phyloP scores from a whole-genome alignment of 192 early-diverging fungal genomes.

The Lunasporangiospora selenospora region DNA sequence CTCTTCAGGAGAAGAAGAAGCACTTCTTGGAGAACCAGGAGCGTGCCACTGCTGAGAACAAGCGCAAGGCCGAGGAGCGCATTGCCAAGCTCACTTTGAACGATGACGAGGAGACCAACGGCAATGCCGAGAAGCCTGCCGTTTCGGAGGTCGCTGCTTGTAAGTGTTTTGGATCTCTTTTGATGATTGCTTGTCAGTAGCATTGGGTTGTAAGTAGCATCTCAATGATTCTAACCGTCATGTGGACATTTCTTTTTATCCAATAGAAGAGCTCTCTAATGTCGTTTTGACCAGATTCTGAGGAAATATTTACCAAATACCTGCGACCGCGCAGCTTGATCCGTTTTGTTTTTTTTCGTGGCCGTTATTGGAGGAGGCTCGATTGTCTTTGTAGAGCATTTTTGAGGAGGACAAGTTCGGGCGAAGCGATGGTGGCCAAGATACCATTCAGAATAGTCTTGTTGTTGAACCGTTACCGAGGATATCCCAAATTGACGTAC shows the following conservation, averaged over 20 bases:
- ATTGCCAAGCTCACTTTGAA: slow-evolving; percentile 60
- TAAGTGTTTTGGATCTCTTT: background rate
- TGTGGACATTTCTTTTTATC: background rate
- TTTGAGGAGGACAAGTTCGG: no score
- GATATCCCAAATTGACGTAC: no score
- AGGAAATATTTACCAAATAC: slow-evolving; percentile 7
- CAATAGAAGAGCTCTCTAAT: background rate
- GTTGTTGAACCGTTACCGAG: no score
- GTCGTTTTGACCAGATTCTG: slow-evolving; percentile 16
- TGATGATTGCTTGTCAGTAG: background rate
- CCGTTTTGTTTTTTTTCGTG: no score
- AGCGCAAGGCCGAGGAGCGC: slow-evolving; percentile 85
- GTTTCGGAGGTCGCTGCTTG: slow-evolving; percentile 31
- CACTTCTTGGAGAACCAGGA: slow-evolving; percentile 82
- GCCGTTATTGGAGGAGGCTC: no score
- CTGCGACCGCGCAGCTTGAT: slow-evolving; percentile 28
- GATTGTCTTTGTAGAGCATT: no score
- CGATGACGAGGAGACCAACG: slow-evolving; percentile 21
- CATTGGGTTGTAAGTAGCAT: no score
- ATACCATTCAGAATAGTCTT: no score
- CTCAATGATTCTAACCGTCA: no score
- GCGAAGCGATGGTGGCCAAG: no score
- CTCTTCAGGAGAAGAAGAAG: slow-evolving; percentile 71
- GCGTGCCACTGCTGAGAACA: slow-evolving; percentile 83
- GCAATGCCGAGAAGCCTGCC: slow-evolving; percentile 19